Evolutionary conservation across 805 yeast genomes (phyloP).

Genomic region (Ogataea methanolica): DNA sequence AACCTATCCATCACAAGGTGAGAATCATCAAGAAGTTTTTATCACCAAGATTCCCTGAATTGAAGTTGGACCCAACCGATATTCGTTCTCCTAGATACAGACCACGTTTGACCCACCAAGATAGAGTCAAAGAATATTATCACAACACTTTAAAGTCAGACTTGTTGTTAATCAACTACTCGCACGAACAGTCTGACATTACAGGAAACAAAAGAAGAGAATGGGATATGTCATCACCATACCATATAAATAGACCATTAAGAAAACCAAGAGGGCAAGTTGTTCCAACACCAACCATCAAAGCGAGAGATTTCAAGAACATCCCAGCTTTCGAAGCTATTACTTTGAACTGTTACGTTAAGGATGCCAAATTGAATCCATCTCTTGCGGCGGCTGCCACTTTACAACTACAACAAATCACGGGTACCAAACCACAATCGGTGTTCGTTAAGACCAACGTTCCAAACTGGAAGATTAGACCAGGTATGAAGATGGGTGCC

Average conservation of each 20-base stretch:
- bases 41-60: slow-evolving; percentile 68
- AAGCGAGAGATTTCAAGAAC: slow-evolving; percentile 61
- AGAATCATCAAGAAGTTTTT: slow-evolving; percentile 68
- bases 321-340: slow-evolving; percentile 71
- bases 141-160: slow-evolving; percentile 71
- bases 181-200: slow-evolving; percentile 52
- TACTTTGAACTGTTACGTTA: slow-evolving; percentile 70
- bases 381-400: slow-evolving; percentile 73
- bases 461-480: slow-evolving; percentile 80
- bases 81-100: slow-evolving; percentile 72
- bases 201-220: slow-evolving; percentile 70
- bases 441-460: slow-evolving; percentile 75
- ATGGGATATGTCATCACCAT: slow-evolving; percentile 88
- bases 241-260: slow-evolving; percentile 76
- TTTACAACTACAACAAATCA: slow-evolving; percentile 84
- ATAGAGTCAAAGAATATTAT: slow-evolving; percentile 75
- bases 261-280: slow-evolving; percentile 73
- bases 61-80: slow-evolving; percentile 65
- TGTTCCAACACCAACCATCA: slow-evolving; percentile 69
- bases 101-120: slow-evolving; percentile 74
- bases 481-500: slow-evolving; percentile 90
- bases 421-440: slow-evolving; percentile 80
- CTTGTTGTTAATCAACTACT: slow-evolving; percentile 69
- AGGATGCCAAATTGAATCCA: slow-evolving; percentile 62
- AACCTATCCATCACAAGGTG: slow-evolving; percentile 90